Conservation (phyloP, 257 asterid species). For the Lavandula angustifolia region DNA sequence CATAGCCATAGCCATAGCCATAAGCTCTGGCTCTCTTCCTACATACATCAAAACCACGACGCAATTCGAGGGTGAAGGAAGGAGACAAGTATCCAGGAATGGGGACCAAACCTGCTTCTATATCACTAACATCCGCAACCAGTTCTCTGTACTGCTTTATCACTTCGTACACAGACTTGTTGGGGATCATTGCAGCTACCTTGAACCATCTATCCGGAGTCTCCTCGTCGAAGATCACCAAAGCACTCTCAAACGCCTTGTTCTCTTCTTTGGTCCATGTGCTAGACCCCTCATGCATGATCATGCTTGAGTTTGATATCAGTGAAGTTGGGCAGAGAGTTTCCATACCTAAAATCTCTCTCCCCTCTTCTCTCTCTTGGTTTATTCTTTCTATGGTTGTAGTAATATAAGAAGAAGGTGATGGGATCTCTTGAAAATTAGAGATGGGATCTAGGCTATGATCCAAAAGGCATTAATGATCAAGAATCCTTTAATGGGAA, state of each 20-base stretch:
- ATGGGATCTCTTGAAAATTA: slow-evolving; percentile 5
- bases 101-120: slow-evolving; percentile 78
- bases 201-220: slow-evolving; percentile 69
- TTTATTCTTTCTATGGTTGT: not conserved
- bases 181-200: slow-evolving; percentile 71
- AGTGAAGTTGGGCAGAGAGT: slow-evolving; percentile 42
- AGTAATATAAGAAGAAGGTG: slow-evolving; percentile 6
- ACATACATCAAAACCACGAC: slow-evolving; percentile 39
- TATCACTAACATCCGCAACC: slow-evolving; percentile 66
- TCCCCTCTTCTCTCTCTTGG: not conserved
- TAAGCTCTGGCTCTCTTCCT: slow-evolving; percentile 53
- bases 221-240: slow-evolving; percentile 65
- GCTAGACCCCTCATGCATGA: slow-evolving; percentile 37
- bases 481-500: slow-evolving; percentile 45
- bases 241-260: slow-evolving; percentile 72
- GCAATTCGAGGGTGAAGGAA: slow-evolving; percentile 45
- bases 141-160: slow-evolving; percentile 63
- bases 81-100: slow-evolving; percentile 54
- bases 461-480: slow-evolving; percentile 33
- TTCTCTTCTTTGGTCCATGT: slow-evolving; percentile 82
- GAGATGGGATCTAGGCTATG: slow-evolving; percentile 33
- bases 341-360: slow-evolving; percentile 41
- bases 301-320: slow-evolving; percentile 39
- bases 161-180: slow-evolving; percentile 73
- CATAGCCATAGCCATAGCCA: too few species aligned